These are phyloP conservation scores for Sarcocystis neurona DNA, from an alignment of 169 alveolate genomes.

Conservation along the genomic window DNA sequence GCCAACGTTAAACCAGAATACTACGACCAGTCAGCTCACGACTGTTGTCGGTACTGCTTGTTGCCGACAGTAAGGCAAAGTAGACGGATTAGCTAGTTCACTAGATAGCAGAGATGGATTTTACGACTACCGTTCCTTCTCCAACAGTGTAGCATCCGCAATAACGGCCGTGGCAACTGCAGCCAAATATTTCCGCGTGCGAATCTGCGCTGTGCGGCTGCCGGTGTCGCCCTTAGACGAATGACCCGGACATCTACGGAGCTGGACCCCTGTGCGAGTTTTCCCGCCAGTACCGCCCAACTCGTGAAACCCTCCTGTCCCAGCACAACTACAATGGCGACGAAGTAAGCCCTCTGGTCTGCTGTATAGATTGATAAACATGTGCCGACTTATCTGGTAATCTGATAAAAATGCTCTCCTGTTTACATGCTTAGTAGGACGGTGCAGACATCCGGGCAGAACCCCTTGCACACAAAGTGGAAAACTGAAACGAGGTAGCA, in stretches of 20 bases:
- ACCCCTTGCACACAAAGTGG: conserved; percentile 5
- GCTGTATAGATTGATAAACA: background rate
- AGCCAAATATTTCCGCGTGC: no score
- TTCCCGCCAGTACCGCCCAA: conserved; percentile 81
- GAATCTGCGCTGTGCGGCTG: no score
- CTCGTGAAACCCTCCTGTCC: conserved; percentile 81
- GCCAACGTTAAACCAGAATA: no score
- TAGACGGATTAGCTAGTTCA: no score
- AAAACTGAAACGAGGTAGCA: background rate
- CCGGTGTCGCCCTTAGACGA: conserved; percentile 78
- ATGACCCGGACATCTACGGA: conserved; percentile 86
- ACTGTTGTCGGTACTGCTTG: no score
- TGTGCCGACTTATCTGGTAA: background rate
- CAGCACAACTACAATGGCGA: conserved; percentile 86
- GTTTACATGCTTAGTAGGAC: background rate
- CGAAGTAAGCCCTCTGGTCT: conserved; percentile 70
- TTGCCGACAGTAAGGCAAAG: no score
- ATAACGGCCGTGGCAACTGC: no score
- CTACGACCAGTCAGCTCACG: no score
- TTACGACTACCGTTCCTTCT: no score
- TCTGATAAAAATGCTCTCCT: background rate
- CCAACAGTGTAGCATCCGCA: no score
- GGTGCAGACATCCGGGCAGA: background rate
- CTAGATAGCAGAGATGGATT: no score
- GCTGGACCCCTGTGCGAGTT: conserved; percentile 89